These are phyloP conservation scores for Aspergillus tanneri DNA, from an alignment of 2,329 filamentous ascomycete genomes.

Conservation along the genomic window DNA sequence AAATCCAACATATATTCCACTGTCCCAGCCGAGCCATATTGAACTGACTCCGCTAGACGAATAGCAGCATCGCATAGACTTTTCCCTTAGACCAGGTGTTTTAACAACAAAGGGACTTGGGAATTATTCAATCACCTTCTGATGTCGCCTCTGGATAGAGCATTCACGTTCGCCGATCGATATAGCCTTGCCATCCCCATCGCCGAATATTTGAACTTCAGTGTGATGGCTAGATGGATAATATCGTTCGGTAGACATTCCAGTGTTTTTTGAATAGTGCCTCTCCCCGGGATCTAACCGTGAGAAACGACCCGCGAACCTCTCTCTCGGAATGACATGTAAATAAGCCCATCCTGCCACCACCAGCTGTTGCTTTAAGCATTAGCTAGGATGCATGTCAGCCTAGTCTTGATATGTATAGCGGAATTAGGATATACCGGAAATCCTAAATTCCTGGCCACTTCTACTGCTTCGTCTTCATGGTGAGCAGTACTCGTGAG, in stretches of 20 bases:
- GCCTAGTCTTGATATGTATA: neutral
- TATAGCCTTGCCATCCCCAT: conserved; percentile 73
- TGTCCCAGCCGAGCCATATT: conserved; percentile 82
- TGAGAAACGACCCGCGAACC: conserved; percentile 67
- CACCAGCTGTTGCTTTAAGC: conserved; percentile 76
- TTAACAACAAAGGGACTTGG: conserved; percentile 67
- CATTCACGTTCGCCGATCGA: conserved; percentile 87
- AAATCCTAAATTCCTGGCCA: conserved; percentile 49
- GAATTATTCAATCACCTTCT: conserved; percentile 89
- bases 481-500: conserved; percentile 49
- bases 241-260: conserved; percentile 82
- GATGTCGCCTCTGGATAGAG: conserved; percentile 80
- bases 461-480: conserved; percentile 49
- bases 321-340: conserved; percentile 68
- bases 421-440: conserved; percentile 38
- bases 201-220: conserved; percentile 88
- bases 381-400: conserved; percentile 52
- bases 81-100: conserved; percentile 60
- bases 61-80: conserved; percentile 68
- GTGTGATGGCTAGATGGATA: conserved; percentile 78
- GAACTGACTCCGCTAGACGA: conserved; percentile 56
- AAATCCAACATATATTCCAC: conserved; percentile 86
- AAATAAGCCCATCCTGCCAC: conserved; percentile 81
- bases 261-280: conserved; percentile 80
- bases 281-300: conserved; percentile 71